Conservation (phyloP, 2,329 filamentous ascomycete genomes). For the Alternaria arbusti region DNA sequence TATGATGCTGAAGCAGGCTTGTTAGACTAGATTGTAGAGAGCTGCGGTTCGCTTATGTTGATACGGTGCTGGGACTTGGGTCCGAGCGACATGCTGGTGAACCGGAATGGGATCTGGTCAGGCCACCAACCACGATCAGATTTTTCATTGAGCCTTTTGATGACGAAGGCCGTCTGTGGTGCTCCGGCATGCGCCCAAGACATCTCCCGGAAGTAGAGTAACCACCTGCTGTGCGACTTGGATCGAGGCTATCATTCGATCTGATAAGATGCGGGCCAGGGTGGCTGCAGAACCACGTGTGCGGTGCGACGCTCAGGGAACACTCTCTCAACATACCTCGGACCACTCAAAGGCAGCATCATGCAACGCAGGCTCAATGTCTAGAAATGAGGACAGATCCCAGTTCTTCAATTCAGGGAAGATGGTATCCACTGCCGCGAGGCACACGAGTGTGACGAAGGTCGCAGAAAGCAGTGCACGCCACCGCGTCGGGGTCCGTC, state of each 20-base stretch:
- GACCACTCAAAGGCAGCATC: constrained; percentile 26
- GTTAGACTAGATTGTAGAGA: neutral
- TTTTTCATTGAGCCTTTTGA: neutral
- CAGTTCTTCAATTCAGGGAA: constrained; percentile 20
- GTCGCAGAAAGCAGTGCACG: constrained; percentile 17
- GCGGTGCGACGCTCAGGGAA: constrained; percentile 3
- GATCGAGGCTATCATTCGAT: neutral
- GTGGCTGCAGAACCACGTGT: constrained; percentile 9
- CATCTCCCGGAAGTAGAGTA: neutral
- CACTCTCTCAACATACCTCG: constrained; percentile 25
- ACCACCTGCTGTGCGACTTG: constrained; percentile 3
- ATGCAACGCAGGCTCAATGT: neutral
- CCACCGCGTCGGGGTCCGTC: constrained; percentile 14
- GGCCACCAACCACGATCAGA: neutral
- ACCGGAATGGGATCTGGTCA: neutral
- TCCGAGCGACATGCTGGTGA: neutral
- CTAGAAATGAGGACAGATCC: constrained; percentile 4
- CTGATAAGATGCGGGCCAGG: constrained; percentile 9
- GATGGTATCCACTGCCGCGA: constrained; percentile 26
- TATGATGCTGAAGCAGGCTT: neutral
- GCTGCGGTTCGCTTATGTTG: neutral
- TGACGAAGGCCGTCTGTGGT: neutral
- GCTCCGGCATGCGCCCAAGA: neutral
- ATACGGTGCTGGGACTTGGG: neutral
- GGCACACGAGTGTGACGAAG: constrained; percentile 23